Conservation (phyloP, 257 asterid species). For the Solanum tarapatanum region DNA sequence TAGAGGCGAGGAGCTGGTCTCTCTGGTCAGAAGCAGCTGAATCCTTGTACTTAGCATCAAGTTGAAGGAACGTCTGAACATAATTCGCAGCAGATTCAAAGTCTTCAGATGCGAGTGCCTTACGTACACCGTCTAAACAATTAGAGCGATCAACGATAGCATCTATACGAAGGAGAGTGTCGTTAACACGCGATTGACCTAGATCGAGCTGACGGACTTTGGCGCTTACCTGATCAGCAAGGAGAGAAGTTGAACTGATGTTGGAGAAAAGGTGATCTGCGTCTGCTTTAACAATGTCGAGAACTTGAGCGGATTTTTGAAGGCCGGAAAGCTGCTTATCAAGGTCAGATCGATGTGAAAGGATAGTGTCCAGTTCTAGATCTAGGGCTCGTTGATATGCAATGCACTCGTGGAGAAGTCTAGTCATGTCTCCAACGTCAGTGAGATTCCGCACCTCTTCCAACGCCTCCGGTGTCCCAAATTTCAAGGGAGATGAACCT, state of each 20-base stretch:
- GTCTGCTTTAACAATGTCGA: constrained; percentile 61
- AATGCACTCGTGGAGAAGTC: constrained; percentile 84
- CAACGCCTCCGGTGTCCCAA: constrained; percentile 56
- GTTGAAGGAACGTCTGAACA: constrained; percentile 67
- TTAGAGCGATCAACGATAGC: constrained; percentile 65
- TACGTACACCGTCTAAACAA: constrained; percentile 72
- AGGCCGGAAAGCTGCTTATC: constrained; percentile 66
- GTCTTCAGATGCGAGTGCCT: constrained; percentile 65
- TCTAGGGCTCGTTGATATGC: constrained; percentile 84
- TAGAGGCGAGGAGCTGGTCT: constrained; percentile 63
- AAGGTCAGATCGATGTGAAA: constrained; percentile 68
- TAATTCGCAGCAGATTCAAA: constrained; percentile 71
- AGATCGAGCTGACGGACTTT: constrained; percentile 84
- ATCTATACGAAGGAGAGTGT: constrained; percentile 65
- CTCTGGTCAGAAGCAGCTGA: constrained; percentile 71
- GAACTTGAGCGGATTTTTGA: constrained; percentile 58
- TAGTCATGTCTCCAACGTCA: constrained; percentile 82
- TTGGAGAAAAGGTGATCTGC: constrained; percentile 62
- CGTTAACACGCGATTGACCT: constrained; percentile 78
- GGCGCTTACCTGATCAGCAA: constrained; percentile 73
- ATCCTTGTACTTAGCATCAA: constrained; percentile 64
- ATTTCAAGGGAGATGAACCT: constrained; percentile 20
- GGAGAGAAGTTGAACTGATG: constrained; percentile 64
- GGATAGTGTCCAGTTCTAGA: constrained; percentile 60
- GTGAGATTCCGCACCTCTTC: constrained; percentile 62